Evolutionary conservation across 2,329 filamentous ascomycete genomes (phyloP), one percentile per base, ranked within the genome.

Genomic region (Diaporthe velutina): DNA sequence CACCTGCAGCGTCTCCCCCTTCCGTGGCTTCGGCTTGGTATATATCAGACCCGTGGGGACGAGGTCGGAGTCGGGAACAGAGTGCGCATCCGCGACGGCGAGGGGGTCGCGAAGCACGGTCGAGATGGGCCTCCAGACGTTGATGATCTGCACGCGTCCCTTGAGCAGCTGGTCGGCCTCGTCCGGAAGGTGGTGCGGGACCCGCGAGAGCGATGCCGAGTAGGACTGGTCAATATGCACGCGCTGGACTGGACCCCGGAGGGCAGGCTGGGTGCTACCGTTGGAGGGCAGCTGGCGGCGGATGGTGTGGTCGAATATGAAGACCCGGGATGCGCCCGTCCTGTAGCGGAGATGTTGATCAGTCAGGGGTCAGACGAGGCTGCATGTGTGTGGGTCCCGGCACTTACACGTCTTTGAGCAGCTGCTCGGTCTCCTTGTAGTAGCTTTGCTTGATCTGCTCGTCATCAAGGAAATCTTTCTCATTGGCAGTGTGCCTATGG

Each of bases 391-490:
- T n/a, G 38, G 10, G 28, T 33, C 38, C 19, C 17, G 25, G 19
- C 30, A 67, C 64, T 50, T 40, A 67, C 64, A 52, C 64, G 45
- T 67, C 64, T n/a, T 52, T 67, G 64, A 67, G 64, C 30, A 67
- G 64, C 30, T 52, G 64, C 64, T 67, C 64, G 13, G 45, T 52
- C 64, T 67, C 64, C 22, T 30, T 38, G 30, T 67, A 67, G 33
- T 67, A 67, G 2, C 45, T 33, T 25, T 52, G 45, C 22, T 52
- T 67, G 45, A 67, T 67, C 25, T 40, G 45, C 67, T 67, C 45
- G 72, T 88, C 82, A 4, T 93, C 85, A 0, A 93, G 82, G 73
- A 84, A 81, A 12, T 89, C 88, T 0, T 91, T 90, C 75, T 93
- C 91, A 7, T 86, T 84, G 1, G 81, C 83, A 0, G 87, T 83